Evolutionary conservation across 108 stramenopile species (phyloP), one percentile per base, ranked within the genome.

Genomic region (Cyclostephanos invisitatus): DNA sequence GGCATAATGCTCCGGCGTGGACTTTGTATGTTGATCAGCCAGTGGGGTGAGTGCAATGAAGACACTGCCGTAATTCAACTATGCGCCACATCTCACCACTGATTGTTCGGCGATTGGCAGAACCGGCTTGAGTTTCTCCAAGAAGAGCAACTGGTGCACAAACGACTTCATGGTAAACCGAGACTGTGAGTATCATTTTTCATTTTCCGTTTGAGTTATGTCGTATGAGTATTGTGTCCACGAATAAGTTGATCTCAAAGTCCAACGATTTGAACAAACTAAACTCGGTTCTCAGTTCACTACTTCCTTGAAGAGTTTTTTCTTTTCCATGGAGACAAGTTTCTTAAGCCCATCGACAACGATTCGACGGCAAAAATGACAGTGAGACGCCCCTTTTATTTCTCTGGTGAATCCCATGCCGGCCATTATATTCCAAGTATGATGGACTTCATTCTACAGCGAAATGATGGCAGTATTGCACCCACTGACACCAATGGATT

Each of bases 401-500:
- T 98, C 67, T 82, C 93, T 15, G 98, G 97, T 53, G 98, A 98
- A 74, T 92, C 91, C 10, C 97, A 98, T 73, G 97, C 97, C 3
- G 98, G 97, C 0, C 96, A 96, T 65, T 98, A 97, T 81, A 97
- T 98, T 65, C 98, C 98, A 21, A 83, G 75, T 66, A 95, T 98
- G 96, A 89, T 96, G 80, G 73, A 87, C 46, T 92, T 86, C 73
- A 97, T 98, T 27, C 67, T 94, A 15, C 73, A 85, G n/a, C 72
- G 85, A 37, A 93, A 96, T 74, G 70, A 86, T 42, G 86, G 72
- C 10, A 58, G 35, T 2, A 48, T 73, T 17, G 57, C 37, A n/a
- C 71, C 61, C 53, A 50, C 55, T 59, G 38, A 68, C 14, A 28
- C 61, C 21, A 57, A 74, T 81, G 14, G 36, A 65, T 38, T 78